Conservation (phyloP, 1,284 basidiomycete genomes). For the Boletus smithii region DNA sequence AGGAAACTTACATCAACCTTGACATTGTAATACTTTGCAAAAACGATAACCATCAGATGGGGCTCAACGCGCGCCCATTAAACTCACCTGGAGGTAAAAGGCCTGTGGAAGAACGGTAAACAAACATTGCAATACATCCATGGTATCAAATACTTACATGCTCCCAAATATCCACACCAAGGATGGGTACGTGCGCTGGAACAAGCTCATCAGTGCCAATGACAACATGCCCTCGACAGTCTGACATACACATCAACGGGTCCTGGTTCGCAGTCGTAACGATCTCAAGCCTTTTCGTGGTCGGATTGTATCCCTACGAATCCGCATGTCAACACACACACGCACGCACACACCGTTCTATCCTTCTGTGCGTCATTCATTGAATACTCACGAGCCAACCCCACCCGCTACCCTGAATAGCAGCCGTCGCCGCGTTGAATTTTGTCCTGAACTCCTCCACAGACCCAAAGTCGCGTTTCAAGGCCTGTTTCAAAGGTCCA, state of each 20-base stretch:
- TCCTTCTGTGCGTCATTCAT: not conserved
- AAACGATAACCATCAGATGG: slow-evolving; percentile 7
- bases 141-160: slow-evolving; percentile 51
- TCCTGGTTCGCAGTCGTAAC: slow-evolving; percentile 96
- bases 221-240: not conserved
- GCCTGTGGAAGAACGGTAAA: slow-evolving; percentile 40
- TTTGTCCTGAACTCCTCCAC: slow-evolving; percentile 80
- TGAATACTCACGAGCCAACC: slow-evolving; percentile 78
- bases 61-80: not conserved
- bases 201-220: slow-evolving; percentile 7
- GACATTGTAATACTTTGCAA: slow-evolving; percentile 80
- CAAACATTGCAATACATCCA: slow-evolving; percentile 8
- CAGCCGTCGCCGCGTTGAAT: slow-evolving; percentile 87
- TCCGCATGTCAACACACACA: not conserved
- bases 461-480: slow-evolving; percentile 83
- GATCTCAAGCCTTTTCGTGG: slow-evolving; percentile 78
- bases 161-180: slow-evolving; percentile 98
- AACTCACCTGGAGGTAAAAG: slow-evolving; percentile 67
- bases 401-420: slow-evolving; percentile 97
- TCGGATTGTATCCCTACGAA: slow-evolving; percentile 66
- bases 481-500: slow-evolving; percentile 78
- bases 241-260: slow-evolving; percentile 70
- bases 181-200: slow-evolving; percentile 79
- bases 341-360: no score
- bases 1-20: slow-evolving; percentile 74